These are phyloP conservation scores for Pseudocercospora vitis DNA, from an alignment of 2,329 filamentous ascomycete genomes.

Conservation along the genomic window DNA sequence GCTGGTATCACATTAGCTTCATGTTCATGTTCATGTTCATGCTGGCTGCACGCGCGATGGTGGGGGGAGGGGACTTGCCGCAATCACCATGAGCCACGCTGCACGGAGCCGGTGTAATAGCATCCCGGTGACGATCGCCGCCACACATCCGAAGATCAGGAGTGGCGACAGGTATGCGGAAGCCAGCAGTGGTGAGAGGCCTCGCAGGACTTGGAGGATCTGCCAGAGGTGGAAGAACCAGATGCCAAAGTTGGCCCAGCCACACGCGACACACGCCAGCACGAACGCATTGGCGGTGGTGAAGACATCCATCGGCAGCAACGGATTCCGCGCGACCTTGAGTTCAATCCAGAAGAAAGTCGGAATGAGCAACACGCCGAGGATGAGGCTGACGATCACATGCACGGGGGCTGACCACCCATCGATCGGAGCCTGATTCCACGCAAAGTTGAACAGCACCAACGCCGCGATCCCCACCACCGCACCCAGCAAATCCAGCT, in stretches of 20 bases:
- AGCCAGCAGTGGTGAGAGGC: slow-evolving; percentile 47
- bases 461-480: slow-evolving; percentile 32
- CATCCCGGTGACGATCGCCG: slow-evolving; percentile 44
- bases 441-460: slow-evolving; percentile 35
- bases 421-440: slow-evolving; percentile 36
- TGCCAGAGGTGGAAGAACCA: slow-evolving; percentile 43
- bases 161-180: slow-evolving; percentile 50
- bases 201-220: slow-evolving; percentile 48
- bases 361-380: slow-evolving; percentile 31
- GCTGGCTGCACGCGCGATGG: not conserved
- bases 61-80: slow-evolving; percentile 12
- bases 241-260: slow-evolving; percentile 33
- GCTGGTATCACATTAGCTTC: slow-evolving; percentile 7
- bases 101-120: slow-evolving; percentile 31
- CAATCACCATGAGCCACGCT: slow-evolving; percentile 41
- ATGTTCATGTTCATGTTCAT: too few relatives aligned
- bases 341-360: slow-evolving; percentile 33
- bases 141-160: slow-evolving; percentile 47
- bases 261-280: slow-evolving; percentile 33
- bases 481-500: slow-evolving; percentile 33
- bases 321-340: slow-evolving; percentile 22
- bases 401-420: slow-evolving; percentile 34
- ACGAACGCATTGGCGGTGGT: slow-evolving; percentile 31
- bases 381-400: slow-evolving; percentile 30
- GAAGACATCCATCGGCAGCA: slow-evolving; percentile 33